Evolutionary conservation across 176 grass and related monocot species (phyloP), one percentile per base, ranked within the genome.

Genomic region (Puccinellia tenuiflora): DNA sequence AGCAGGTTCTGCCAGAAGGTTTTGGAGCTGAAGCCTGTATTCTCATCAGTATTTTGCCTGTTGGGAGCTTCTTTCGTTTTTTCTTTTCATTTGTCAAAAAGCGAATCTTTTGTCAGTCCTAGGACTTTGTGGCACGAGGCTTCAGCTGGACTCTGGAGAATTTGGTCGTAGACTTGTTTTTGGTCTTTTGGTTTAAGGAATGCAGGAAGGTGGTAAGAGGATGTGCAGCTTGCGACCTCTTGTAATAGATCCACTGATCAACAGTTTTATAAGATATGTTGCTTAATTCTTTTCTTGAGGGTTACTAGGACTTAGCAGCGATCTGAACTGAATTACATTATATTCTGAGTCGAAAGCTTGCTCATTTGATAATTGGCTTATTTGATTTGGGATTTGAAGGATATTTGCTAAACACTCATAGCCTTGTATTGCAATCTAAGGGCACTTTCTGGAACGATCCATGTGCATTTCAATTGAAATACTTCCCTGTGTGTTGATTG

Each of bases 381-480:
- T 64, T 79, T 48, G 15, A 39, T 66, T 43, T 33, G 21, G 62
- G 34, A 38, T 76, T 77, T 74, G 46, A 24, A 75, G 57, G 39
- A 39, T 79, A 21, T 46, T 30, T 52, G 63, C 33, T 83, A 72
- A 73, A 24, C 65, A 65, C 39, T 75, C 45, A 21, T 30, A 51
- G 43, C 26, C 65, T 79, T 15, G 35, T 65, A 37, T 73, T 79
- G 52, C 62, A 37, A 59, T 85, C 37, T 79, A 86, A 53, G 62
- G 26, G 24, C 67, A 81, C 37, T 65, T 88, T 88, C 9, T 47
- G 1, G 9, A 68, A 61, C 35, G 66, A 34, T 37, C 69, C 7
- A 31, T 48, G 52, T 75, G 22, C 29, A 57, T 88, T 78, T 80
- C 43, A 78, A 20, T 74, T 83, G 26, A 51, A 52, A 63, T 91